A percentile compares a stretch with the other conserved stretches of the same genome.
phyloP scores from a whole-genome alignment of 1,139 yeast species.

The Scheffersomyces segobiensis region DNA sequence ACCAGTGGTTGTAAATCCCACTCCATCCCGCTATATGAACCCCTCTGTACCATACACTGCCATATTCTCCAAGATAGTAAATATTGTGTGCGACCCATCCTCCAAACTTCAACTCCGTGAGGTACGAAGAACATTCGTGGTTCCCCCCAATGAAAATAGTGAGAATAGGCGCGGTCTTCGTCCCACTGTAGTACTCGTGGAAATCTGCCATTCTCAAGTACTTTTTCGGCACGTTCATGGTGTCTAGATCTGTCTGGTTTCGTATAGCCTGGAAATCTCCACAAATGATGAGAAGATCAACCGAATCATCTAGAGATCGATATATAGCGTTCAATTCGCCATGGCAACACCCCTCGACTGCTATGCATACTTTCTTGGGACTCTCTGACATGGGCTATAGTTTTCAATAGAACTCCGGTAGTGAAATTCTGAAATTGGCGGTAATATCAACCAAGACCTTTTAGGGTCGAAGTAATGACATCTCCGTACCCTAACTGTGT shows the following conservation, averaged over 20 bases:
- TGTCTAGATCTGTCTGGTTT: constrained; percentile 58
- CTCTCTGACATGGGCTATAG: background rate
- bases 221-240: constrained; percentile 62
- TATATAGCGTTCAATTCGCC: constrained; percentile 75
- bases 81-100: constrained; percentile 95
- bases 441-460: background rate
- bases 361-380: constrained; percentile 35
- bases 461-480: no score
- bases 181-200: constrained; percentile 66
- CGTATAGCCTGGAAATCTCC: constrained; percentile 87
- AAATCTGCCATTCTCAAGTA: constrained; percentile 74
- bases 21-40: constrained; percentile 78
- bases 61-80: constrained; percentile 82
- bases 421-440: background rate
- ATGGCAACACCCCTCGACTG: constrained; percentile 93
- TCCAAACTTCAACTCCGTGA: constrained; percentile 75
- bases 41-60: constrained; percentile 73
- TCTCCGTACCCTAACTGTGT: no score
- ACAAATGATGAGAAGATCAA: constrained; percentile 74
- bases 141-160: constrained; percentile 94
- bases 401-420: background rate
- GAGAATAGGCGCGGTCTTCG: constrained; percentile 63
- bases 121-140: constrained; percentile 83
- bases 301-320: constrained; percentile 23
- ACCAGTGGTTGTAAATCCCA: constrained; percentile 68